Conservation (phyloP, 2,329 filamentous ascomycete genomes). For the Microsporum audouinii region DNA sequence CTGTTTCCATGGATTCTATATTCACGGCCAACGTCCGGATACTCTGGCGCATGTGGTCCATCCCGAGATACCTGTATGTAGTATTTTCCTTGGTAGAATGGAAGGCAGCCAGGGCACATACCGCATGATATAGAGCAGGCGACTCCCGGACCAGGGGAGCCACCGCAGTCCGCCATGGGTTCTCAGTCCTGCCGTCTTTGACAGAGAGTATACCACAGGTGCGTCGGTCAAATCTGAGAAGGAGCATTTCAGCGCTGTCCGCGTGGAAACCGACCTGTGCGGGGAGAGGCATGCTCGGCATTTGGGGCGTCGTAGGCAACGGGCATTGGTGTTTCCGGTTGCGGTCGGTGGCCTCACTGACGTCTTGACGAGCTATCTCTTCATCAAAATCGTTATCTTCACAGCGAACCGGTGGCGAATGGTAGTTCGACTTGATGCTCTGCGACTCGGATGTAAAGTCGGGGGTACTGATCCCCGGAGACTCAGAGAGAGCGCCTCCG, state of each 20-base stretch:
- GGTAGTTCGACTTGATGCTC: neutral
- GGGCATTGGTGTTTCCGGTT: neutral
- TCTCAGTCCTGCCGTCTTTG: constrained; percentile 57
- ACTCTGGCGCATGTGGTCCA: constrained; percentile 57
- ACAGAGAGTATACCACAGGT: constrained; percentile 61
- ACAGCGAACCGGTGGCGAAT: neutral
- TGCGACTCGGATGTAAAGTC: neutral
- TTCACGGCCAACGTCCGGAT: constrained; percentile 48
- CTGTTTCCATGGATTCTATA: constrained; percentile 52
- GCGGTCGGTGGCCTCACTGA: neutral
- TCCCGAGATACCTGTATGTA: constrained; percentile 48
- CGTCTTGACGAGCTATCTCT: constrained; percentile 39
- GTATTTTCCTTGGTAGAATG: constrained; percentile 51
- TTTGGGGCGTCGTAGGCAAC: neutral
- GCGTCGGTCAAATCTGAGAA: constrained; percentile 51
- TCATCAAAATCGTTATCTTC: constrained; percentile 41
- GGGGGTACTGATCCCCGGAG: neutral
- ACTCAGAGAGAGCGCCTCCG: neutral
- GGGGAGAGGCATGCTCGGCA: neutral
- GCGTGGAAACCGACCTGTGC: constrained; percentile 29
- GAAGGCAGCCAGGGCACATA: constrained; percentile 58
- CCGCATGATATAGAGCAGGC: constrained; percentile 55
- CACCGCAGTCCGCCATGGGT: constrained; percentile 60
- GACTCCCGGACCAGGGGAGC: constrained; percentile 56
- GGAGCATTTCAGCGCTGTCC: constrained; percentile 50